These are phyloP conservation scores for Penicillium angulare DNA, from an alignment of 495 filamentous ascomycete species.

Conservation along the genomic window DNA sequence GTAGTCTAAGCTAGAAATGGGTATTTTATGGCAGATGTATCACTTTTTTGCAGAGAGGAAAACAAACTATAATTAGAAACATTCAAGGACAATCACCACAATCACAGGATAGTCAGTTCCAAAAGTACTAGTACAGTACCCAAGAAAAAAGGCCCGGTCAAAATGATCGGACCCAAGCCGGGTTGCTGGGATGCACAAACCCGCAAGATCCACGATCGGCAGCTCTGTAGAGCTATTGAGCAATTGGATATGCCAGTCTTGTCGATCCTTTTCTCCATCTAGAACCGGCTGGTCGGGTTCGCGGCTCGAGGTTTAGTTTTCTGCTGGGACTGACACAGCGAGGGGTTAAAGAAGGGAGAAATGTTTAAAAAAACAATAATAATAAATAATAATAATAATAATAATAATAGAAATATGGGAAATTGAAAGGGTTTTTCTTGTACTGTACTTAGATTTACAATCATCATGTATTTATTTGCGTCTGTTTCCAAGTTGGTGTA, in stretches of 20 bases:
- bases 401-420: too few species aligned
- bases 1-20: neutral
- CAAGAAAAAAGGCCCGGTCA: neutral
- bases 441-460: too few species aligned
- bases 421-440: too few species aligned
- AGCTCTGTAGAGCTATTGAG: neutral
- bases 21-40: constrained; percentile 3
- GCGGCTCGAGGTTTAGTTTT: neutral
- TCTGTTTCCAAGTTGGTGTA: too few species aligned
- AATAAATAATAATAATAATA: too few species aligned
- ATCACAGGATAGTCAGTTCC: neutral
- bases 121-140: neutral
- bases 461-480: neutral
- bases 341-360: neutral
- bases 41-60: neutral
- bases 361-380: neutral
- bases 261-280: neutral
- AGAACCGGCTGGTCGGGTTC: neutral
- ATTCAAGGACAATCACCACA: too few species aligned
- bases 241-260: neutral
- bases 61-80: too few species aligned
- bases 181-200: constrained; percentile 17
- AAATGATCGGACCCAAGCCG: constrained; percentile 10
- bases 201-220: constrained; percentile 4
- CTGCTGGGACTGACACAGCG: neutral